These are phyloP conservation scores for Ceratobasidium sp. DNA, from an alignment of 1,284 basidiomycete genomes.

Conservation along the genomic window DNA sequence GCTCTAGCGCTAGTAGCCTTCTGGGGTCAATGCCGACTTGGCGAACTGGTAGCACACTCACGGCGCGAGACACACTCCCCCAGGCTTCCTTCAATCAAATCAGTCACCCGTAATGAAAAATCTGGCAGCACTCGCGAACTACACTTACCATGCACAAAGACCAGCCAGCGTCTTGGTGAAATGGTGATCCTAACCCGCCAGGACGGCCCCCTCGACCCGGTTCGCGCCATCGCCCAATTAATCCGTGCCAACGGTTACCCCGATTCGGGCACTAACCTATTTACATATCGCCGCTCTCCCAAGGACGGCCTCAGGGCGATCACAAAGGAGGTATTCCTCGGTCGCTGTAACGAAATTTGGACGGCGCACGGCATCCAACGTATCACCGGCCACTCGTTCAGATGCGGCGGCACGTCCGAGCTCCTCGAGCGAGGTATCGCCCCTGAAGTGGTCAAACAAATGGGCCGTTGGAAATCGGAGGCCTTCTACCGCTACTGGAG, in stretches of 20 bases:
- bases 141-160: constrained; percentile 29
- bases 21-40: constrained; percentile 33
- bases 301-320: background rate
- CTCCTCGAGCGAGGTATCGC: constrained; percentile 50
- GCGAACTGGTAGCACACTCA: constrained; percentile 29
- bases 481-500: constrained; percentile 52
- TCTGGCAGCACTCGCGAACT: background rate
- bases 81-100: background rate
- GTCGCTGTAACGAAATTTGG: constrained; percentile 39
- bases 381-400: constrained; percentile 52
- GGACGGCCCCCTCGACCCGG: constrained; percentile 3
- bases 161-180: constrained; percentile 1
- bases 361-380: constrained; percentile 48
- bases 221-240: background rate
- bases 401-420: constrained; percentile 51
- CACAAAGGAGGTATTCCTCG: constrained; percentile 21
- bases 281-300: background rate
- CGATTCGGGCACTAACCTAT: background rate
- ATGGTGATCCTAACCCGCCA: constrained; percentile 4
- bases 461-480: constrained; percentile 50
- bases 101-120: background rate
- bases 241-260: background rate
- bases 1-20: constrained; percentile 27
- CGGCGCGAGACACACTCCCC: background rate
- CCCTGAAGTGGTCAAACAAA: constrained; percentile 49